Evolutionary conservation across 2,329 filamentous ascomycete genomes (phyloP).

Genomic region (Aspergillus caelatus): DNA sequence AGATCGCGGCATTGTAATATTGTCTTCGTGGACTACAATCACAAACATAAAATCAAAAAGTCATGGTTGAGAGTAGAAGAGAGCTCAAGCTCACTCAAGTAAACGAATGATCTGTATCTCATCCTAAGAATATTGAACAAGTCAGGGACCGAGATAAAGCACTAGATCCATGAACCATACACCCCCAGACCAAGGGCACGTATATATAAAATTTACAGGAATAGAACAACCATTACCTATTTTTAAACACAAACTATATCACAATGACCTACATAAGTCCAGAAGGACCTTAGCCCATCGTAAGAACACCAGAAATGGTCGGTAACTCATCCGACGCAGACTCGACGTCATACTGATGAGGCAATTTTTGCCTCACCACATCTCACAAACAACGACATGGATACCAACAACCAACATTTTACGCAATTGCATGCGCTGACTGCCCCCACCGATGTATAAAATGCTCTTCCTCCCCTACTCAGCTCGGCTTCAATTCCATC

Average conservation of each 20-base stretch:
- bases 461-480: too few species aligned
- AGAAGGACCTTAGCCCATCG: too few species aligned
- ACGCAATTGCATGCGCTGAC: neutral
- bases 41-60: neutral
- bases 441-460: neutral
- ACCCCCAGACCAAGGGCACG: too few species aligned
- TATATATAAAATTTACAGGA: too few species aligned
- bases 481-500: neutral
- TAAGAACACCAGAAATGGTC: neutral
- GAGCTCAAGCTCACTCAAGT: neutral
- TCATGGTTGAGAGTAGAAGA: neutral
- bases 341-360: slow-evolving; percentile 20
- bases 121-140: too few species aligned
- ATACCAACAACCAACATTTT: neutral
- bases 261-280: neutral
- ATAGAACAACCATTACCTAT: too few species aligned
- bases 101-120: too few species aligned
- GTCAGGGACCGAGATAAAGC: too few species aligned
- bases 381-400: neutral
- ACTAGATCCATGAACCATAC: too few species aligned
- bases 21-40: neutral
- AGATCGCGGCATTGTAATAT: neutral
- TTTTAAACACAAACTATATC: neutral
- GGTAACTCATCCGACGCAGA: neutral
- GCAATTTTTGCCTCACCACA: neutral